These are phyloP conservation scores for Podila horticola DNA, from an alignment of 192 early-diverging fungal genomes.

Conservation along the genomic window DNA sequence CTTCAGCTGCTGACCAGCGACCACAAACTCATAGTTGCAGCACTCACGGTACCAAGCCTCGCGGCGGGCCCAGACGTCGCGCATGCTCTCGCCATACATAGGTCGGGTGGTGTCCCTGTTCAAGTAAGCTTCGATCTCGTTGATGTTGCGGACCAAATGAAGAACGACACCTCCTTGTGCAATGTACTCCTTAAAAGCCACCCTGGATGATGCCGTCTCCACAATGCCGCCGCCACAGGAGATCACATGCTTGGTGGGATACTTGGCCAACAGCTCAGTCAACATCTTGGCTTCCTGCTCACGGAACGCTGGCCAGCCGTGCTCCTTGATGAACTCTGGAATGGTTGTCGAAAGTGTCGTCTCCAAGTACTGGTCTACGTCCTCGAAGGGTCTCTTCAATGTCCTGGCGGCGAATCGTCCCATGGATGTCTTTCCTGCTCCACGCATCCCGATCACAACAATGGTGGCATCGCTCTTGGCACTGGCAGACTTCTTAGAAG, in stretches of 20 bases:
- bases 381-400: conserved; percentile 82
- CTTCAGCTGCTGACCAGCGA: conserved; percentile 59
- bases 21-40: conserved; percentile 86
- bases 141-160: conserved; percentile 84
- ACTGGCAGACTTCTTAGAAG: conserved; percentile 6
- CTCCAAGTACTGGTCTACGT: conserved; percentile 91
- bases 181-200: conserved; percentile 70
- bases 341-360: conserved; percentile 74
- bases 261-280: conserved; percentile 61
- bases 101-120: conserved; percentile 85
- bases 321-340: conserved; percentile 76
- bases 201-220: conserved; percentile 79
- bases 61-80: conserved; percentile 83
- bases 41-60: conserved; percentile 79
- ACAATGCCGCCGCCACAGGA: conserved; percentile 97
- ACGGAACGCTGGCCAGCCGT: conserved; percentile 92
- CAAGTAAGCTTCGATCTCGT: conserved; percentile 84
- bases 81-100: conserved; percentile 82
- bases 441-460: conserved; percentile 99
- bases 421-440: conserved; percentile 94
- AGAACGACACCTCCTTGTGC: conserved; percentile 71
- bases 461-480: conserved; percentile 64
- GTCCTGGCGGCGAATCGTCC: conserved; percentile 76
- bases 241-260: conserved; percentile 75
- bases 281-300: conserved; percentile 78